Percentiles rank a stretch among this genome's conserved stretches.
Conservation (phyloP, 2,329 filamentous ascomycete species). For the Colletotrichum zoysiae region DNA sequence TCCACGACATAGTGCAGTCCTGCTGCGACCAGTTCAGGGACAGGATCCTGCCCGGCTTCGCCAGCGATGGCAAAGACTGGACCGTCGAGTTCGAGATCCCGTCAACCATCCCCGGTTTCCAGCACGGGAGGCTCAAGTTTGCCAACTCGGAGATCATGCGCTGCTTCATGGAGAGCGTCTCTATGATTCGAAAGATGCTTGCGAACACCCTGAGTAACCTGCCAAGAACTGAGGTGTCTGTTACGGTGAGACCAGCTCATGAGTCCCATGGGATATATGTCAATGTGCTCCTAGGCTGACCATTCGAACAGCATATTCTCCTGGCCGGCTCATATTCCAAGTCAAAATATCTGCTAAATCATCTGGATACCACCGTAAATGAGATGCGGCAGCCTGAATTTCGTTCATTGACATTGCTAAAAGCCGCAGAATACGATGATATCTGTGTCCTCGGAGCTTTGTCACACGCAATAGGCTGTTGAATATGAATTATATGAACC, state of each 20-base stretch:
- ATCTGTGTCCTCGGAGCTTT: conserved; percentile 1
- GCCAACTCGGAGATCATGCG: conserved; percentile 5
- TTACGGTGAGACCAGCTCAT: not conserved
- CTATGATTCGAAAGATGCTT: conserved; percentile 5
- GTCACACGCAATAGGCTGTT: conserved; percentile 12
- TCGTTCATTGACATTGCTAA: not conserved
- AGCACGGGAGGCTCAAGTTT: conserved; percentile 17
- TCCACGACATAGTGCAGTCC: conserved; percentile 2
- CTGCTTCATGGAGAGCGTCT: conserved; percentile 13
- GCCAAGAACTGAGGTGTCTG: not conserved
- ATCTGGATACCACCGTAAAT: not conserved
- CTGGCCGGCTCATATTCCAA: conserved; percentile 6
- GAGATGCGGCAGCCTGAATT: not conserved
- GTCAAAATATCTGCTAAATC: conserved; percentile 1
- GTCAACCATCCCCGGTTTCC: not conserved
- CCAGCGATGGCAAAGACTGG: conserved; percentile 10
- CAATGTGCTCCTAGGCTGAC: not conserved
- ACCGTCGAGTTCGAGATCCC: conserved; percentile 17
- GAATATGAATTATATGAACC: too few species aligned
- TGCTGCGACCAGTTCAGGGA: conserved; percentile 11
- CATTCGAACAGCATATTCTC: conserved; percentile 3
- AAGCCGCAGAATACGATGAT: not conserved
- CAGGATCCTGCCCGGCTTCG: conserved; percentile 8
- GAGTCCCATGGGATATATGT: not conserved
- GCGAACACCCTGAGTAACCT: not conserved